Evolutionary conservation across 768 basidiomycete genomes (phyloP).

Genomic region (Auricularia auricula-judae): DNA sequence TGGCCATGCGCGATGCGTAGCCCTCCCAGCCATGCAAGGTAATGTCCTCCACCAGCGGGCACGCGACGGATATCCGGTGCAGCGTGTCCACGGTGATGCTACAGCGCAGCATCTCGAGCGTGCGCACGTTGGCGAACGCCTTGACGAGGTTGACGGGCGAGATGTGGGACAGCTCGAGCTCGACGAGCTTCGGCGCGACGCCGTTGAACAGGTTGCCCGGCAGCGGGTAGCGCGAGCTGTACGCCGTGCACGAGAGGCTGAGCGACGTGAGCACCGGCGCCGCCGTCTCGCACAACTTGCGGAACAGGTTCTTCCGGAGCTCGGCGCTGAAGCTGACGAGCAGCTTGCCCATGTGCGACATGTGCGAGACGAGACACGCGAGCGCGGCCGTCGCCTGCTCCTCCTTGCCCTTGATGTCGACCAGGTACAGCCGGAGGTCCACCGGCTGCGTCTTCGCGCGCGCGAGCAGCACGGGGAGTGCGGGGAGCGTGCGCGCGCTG

Average conservation of each 20-base stretch:
- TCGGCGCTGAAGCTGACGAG: background rate
- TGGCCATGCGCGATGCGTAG: background rate
- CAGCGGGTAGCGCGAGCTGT: constrained; percentile 1
- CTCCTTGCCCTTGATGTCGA: background rate
- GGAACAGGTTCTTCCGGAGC: background rate
- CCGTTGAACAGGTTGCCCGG: background rate
- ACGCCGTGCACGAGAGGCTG: background rate
- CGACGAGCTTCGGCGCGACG: background rate
- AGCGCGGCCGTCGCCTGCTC: background rate
- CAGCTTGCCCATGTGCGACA: background rate
- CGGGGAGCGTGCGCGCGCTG: background rate
- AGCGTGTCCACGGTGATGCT: background rate
- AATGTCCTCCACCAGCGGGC: background rate
- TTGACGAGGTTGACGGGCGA: background rate
- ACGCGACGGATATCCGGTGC: background rate
- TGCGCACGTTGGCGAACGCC: background rate
- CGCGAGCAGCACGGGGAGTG: background rate
- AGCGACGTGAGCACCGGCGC: background rate
- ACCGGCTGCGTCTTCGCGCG: background rate
- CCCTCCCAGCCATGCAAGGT: background rate
- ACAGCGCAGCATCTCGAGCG: background rate
- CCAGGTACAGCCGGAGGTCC: background rate
- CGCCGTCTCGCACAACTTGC: background rate
- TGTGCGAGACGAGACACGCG: background rate
- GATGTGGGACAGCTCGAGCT: background rate